Evolutionary conservation across 2,329 filamentous ascomycete genomes (phyloP).

Genomic region (Trichophyton rubrum): DNA sequence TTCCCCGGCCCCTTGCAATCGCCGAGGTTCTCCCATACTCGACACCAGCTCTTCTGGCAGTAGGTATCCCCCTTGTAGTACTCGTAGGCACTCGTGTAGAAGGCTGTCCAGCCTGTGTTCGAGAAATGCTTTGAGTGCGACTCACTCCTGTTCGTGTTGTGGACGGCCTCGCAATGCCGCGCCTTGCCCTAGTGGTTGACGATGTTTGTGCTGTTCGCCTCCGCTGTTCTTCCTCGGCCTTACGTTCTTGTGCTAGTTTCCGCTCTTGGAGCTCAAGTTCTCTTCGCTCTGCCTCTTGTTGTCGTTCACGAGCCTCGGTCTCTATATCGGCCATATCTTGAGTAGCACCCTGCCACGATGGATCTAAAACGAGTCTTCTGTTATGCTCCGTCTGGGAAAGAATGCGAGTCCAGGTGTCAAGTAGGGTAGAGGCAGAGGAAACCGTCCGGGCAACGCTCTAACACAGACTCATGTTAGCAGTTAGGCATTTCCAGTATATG

Average conservation of each 20-base stretch:
- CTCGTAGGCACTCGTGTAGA: conserved; percentile 13
- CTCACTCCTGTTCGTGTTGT: conserved; percentile 19
- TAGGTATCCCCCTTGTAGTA: conserved; percentile 21
- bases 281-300: conserved; percentile 64
- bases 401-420: conserved; percentile 93
- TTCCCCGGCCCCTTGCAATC: conserved; percentile 24
- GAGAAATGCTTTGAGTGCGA: conserved; percentile 25
- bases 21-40: conserved; percentile 29
- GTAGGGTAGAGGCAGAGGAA: conserved; percentile 70
- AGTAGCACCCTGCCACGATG: conserved; percentile 76
- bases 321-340: conserved; percentile 81
- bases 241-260: conserved; percentile 52
- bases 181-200: conserved; percentile 19
- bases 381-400: conserved; percentile 96
- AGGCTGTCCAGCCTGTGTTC: conserved; percentile 13
- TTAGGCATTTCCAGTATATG: not conserved
- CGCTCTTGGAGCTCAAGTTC: conserved; percentile 68
- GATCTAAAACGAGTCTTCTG: conserved; percentile 78
- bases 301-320: conserved; percentile 58
- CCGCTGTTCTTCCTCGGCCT: conserved; percentile 37
- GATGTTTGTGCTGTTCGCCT: conserved; percentile 23
- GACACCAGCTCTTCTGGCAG: conserved; percentile 25
- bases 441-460: conserved; percentile 79
- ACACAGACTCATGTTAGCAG: not conserved
- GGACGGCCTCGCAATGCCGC: conserved; percentile 21